A percentile compares a stretch with the other conserved stretches of the same genome.
phyloP scores from a whole-genome alignment of 2,329 filamentous ascomycete genomes.

The Diaporthe sp. region DNA sequence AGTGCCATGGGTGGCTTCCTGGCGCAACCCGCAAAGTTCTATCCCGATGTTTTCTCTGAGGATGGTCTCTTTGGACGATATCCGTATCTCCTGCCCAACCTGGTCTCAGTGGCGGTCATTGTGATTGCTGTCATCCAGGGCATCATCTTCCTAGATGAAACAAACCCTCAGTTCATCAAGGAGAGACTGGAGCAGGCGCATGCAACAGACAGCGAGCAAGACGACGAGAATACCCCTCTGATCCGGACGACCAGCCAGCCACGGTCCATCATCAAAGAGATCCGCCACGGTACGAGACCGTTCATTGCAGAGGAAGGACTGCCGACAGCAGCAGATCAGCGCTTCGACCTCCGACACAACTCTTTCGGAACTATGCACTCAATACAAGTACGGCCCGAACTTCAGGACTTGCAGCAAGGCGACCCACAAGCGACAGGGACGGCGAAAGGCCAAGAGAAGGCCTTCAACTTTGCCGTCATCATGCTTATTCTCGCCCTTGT shows the following conservation, averaged over 20 bases:
- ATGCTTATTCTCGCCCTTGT: constrained; percentile 58
- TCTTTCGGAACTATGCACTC: constrained; percentile 60
- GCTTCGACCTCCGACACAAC: constrained; percentile 53
- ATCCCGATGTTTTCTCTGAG: constrained; percentile 50
- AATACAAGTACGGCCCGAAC: constrained; percentile 50
- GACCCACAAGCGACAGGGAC: constrained; percentile 24
- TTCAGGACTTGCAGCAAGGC: constrained; percentile 34
- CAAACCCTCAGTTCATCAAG: constrained; percentile 49
- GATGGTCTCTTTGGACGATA: constrained; percentile 69
- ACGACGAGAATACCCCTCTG: constrained; percentile 48
- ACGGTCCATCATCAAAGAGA: constrained; percentile 42
- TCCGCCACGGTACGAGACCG: constrained; percentile 46
- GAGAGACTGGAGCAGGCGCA: constrained; percentile 41
- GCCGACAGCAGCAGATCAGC: constrained; percentile 52
- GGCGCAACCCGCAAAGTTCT: constrained; percentile 41
- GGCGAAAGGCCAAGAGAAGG: constrained; percentile 46
- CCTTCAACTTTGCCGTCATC: constrained; percentile 57
- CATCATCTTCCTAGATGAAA: constrained; percentile 71
- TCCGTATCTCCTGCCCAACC: constrained; percentile 72
- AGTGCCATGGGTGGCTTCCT: constrained; percentile 42
- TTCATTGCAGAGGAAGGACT: constrained; percentile 53
- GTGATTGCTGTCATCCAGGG: constrained; percentile 75
- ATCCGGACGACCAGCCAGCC: constrained; percentile 50
- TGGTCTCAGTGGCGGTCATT: constrained; percentile 75
- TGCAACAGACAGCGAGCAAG: constrained; percentile 45